phyloP scores from a whole-genome alignment of 1,139 yeast species.

The Hemisphaericaspora subhashii region DNA sequence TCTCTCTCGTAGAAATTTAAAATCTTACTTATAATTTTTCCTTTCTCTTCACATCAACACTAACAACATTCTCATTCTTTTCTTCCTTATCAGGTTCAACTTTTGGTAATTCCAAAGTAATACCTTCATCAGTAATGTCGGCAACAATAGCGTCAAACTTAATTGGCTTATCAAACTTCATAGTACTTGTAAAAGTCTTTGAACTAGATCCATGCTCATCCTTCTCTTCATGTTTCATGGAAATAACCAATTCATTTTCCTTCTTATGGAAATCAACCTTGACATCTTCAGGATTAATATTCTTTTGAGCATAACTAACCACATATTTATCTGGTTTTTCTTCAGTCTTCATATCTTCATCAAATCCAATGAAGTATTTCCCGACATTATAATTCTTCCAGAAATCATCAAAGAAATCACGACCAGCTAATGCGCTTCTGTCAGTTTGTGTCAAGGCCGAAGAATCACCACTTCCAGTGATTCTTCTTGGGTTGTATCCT shows the following conservation, averaged over 20 bases:
- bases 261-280: constrained; percentile 25
- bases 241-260: constrained; percentile 25
- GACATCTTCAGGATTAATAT: constrained; percentile 23
- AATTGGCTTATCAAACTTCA: constrained; percentile 26
- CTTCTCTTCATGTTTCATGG: constrained; percentile 18
- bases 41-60: constrained; percentile 15
- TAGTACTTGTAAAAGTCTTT: constrained; percentile 21
- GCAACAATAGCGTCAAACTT: constrained; percentile 24
- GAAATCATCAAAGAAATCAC: constrained; percentile 14
- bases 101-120: constrained; percentile 26
- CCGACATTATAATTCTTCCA: constrained; percentile 14
- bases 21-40: not conserved
- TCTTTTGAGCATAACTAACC: constrained; percentile 21
- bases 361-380: constrained; percentile 16
- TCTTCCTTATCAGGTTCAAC: constrained; percentile 19
- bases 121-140: constrained; percentile 19
- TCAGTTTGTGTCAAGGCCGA: not conserved
- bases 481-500: constrained; percentile 12
- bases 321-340: constrained; percentile 26
- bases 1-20: not conserved
- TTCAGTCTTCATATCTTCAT: constrained; percentile 23
- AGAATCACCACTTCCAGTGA: constrained; percentile 4
- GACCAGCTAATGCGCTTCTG: not conserved
- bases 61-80: constrained; percentile 18
- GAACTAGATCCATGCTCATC: constrained; percentile 17